Evolutionary conservation across 2,329 filamentous ascomycete species (phyloP).

Genomic region (Scytalidium lignicola): DNA sequence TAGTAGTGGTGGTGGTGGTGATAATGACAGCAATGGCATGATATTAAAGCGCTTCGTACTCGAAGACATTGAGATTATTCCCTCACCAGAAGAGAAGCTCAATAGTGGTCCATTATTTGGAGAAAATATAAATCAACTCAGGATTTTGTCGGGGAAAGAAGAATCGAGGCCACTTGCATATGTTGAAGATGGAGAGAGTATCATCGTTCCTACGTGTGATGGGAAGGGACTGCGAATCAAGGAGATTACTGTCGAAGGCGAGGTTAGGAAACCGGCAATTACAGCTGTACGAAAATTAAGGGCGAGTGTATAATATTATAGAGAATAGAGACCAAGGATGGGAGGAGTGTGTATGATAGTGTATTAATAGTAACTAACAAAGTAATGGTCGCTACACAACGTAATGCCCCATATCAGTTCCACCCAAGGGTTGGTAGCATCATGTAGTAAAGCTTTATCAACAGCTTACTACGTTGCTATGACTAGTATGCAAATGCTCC

Average conservation of each 20-base stretch:
- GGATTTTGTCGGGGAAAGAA: background rate
- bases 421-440: too few species aligned
- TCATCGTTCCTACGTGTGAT: conserved; percentile 10
- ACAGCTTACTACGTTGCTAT: too few species aligned
- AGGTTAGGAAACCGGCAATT: conserved; percentile 5
- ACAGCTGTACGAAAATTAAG: conserved; percentile 5
- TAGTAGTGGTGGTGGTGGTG: conserved; percentile 12
- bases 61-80: conserved; percentile 14
- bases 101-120: background rate
- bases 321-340: too few species aligned
- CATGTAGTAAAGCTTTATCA: too few species aligned
- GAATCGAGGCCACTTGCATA: conserved; percentile 3
- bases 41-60: conserved; percentile 19
- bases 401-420: too few species aligned
- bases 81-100: conserved; percentile 2
- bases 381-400: too few species aligned
- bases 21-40: conserved; percentile 15
- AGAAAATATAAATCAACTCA: background rate
- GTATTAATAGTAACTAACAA: too few species aligned
- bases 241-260: conserved; percentile 13
- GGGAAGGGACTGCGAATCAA: conserved; percentile 8
- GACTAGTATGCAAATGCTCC: too few species aligned
- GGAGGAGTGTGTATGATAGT: too few species aligned
- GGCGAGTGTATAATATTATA: background rate
- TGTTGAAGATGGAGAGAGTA: conserved; percentile 8